Base-by-base conservation (phyloP, 192 early-diverging fungal species). In the Neocallimastix lanati region DNA sequence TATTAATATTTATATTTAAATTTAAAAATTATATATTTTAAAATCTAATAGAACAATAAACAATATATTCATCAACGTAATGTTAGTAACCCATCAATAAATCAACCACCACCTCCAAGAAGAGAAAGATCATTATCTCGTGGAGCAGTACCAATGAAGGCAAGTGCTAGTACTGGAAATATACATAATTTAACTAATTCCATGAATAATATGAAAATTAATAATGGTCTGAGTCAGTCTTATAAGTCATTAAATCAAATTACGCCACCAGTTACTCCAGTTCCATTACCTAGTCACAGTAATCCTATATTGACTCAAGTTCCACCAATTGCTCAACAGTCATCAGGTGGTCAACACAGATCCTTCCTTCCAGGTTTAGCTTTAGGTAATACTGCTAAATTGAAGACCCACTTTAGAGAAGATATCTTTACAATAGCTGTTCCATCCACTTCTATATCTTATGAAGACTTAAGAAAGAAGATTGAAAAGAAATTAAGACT, bases 401-500 rank as follows among this genome's bases (percentile, higher is more conserved):
- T 97, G 81, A 96, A 96, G 79, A 92, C 94, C 76, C 94, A 96
- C 79, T 98, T 92, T 84, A 90, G 92, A 29, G 88, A 93, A 81
- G 96, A 96, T 82, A 91, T 94, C 14, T 96, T 96, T 84, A 89
- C 93, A 40, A 90, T 99, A 29, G 92, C 96, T 28, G 92, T 95
- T 28, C 91, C 94, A 28, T 28, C 83, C 29, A 88, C 85, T 40
- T 88, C 92, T 29, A 90, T 93, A 78, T 84, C 89, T 38, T 95
- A 92, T 81, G 82, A 88, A 76, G 95, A 96, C 67, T 84, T 99
- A 79, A 87, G 90, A 35, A 89, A 91, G 38, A 87, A 91, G 28
- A 93, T 99, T 15, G 96, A 96, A 83, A 88, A 94, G 67, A 99
- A 99, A 83, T 93, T 98, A 81, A 88, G 92, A 78, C 85, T 96